Evolutionary conservation across 768 basidiomycete genomes (phyloP), one percentile per base, ranked within the genome.

Genomic region (Xerocomellus chrysenteron): DNA sequence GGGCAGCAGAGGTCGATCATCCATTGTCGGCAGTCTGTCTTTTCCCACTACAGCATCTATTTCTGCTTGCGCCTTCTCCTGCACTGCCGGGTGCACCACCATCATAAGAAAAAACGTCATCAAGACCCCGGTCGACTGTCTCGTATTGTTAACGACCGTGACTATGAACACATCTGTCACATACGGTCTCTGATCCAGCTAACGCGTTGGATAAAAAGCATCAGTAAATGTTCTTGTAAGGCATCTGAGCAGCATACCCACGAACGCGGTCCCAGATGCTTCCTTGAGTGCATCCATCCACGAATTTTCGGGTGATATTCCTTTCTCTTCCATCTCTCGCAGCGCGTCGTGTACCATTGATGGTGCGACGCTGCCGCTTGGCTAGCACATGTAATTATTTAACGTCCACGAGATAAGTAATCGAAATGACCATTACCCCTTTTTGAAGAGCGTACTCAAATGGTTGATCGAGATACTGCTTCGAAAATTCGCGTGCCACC

Each of bases 311-410:
- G 47, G 19, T 9, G 19, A 17, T 10, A 9, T 24, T 0, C 41
- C 49, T 41, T 46, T 45, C 40, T 55, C 47, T 6, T 52, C 53
- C 2, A 52, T 16, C 10, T n/a, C 33, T n/a, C 37, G 47, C 2
- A 63, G 24, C 10, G 62, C 62, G 8, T 53, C 53, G 0, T 44
- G 14, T 6, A 63, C 37, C 53, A 63, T 30, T 5, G 61, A 55
- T 8, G 62, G 47, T 1, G 26, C 28, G 3, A 13, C 10, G 12
- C 13, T 24, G 26, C 11, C 41, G 4, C 14, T 16, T 4, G 8
- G 2, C 58, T 60, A 47, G 19, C 19, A 35, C 4, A 30, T 2
- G 19, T 6, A 3, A 13, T 16, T 3, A 48, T 24, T 16, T 10
- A 13, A 17, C 10, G 5, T 9, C 2, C 2, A 35, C 9, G 2